Base-by-base conservation (phyloP, 805 yeast genomes). In the Candida multigemmis region DNA sequence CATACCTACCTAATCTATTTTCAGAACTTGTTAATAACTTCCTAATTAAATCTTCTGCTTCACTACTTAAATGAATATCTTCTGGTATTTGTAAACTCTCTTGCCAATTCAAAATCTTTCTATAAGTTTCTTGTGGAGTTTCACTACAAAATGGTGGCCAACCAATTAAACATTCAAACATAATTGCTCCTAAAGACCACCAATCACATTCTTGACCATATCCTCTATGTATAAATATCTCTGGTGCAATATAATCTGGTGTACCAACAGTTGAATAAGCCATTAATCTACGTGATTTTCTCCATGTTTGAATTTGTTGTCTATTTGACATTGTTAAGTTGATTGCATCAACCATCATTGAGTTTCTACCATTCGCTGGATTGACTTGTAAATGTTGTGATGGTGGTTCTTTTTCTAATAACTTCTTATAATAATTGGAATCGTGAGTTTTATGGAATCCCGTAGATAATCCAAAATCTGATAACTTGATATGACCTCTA, bases 91-190 rank as follows among this genome's bases (percentile, higher is more conserved):
- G 78, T 44, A 86, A 60, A 1, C 93, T 76, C 46, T 86, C 93
- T 45, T 78, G 84, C 87, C 94, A 86, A 51, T 83, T 83, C 48
- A 86, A 65, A 44, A 86, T 86, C 68, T 87, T 86, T 30, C 87
- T 70, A 53, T 86, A 86, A 0, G 96, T 86, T 41, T 86, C 96
- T 35, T 84, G 94, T 7, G 95, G 94, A 7, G 94, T 82, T 45
- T 86, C 96, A 0, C 91, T 77, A 58, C 96, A 86, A 53, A 86
- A 86, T 24, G 96, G 96, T 14, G 96, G 96, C 94, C 95, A 86
- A 17, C 96, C 96, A 34, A 86, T 82, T 35, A 86, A 60, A 60
- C 96, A 86, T 65, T 86, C 96, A 54, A 80, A 86, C 96, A 86
- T 87, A 47, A 86, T 86, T 1, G 95, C 94, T 16, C 96, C 96